Conservation (phyloP, 1,284 basidiomycete species). For the Leccinum ambiguum region DNA sequence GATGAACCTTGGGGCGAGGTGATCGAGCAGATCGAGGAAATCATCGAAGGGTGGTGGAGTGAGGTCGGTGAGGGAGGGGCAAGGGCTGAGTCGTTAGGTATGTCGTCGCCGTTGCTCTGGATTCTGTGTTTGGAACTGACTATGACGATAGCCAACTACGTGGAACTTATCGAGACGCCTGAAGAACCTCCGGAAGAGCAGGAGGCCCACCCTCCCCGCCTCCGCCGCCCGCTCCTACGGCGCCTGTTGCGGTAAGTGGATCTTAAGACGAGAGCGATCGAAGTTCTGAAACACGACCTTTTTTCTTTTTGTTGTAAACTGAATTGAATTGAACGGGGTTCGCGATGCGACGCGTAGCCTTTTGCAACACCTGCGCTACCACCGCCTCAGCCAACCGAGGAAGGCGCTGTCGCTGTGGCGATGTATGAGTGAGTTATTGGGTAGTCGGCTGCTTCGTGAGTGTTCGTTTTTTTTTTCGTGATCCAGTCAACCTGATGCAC, state of each 20-base stretch:
- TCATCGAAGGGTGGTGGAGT: conserved; percentile 87
- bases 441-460: neutral
- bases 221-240: conserved; percentile 45
- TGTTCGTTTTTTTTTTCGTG: neutral
- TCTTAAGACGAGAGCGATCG: no score
- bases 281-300: no score
- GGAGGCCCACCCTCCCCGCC: conserved; percentile 39
- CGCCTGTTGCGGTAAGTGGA: conserved; percentile 38
- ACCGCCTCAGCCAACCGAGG: conserved; percentile 45
- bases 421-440: conserved; percentile 65
- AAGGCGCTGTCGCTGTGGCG: conserved; percentile 66
- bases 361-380: conserved; percentile 38
- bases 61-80: conserved; percentile 65
- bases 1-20: conserved; percentile 76
- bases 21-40: conserved; percentile 78
- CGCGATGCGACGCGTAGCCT: conserved; percentile 32
- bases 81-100: conserved; percentile 72
- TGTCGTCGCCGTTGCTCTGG: conserved; percentile 17
- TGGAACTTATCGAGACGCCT: conserved; percentile 62
- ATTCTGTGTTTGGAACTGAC: neutral
- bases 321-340: conserved; percentile 21
- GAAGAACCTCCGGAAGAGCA: conserved; percentile 37
- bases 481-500: neutral
- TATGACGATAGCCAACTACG: conserved; percentile 68
- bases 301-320: neutral